Percentiles rank a stretch among this genome's conserved stretches.
Conservation (phyloP, 768 basidiomycete genomes). For the Termitomyces sp. region DNA sequence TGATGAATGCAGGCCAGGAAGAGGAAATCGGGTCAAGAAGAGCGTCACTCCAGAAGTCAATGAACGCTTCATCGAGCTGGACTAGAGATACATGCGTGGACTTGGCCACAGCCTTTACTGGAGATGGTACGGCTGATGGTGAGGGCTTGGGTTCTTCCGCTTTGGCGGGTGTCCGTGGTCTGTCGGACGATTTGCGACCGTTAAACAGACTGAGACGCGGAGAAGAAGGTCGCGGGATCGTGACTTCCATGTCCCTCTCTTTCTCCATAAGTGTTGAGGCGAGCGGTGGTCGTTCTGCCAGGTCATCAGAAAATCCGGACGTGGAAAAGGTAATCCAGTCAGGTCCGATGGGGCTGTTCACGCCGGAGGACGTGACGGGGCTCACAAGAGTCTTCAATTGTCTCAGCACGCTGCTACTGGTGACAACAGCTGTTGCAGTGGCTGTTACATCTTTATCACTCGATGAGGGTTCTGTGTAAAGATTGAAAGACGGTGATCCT, state of each 20-base stretch:
- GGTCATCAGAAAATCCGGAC: slow-evolving; percentile 53
- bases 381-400: slow-evolving; percentile 30
- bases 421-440: slow-evolving; percentile 14
- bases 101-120: slow-evolving; percentile 30
- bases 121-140: not conserved
- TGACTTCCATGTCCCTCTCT: slow-evolving; percentile 59
- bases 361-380: slow-evolving; percentile 23
- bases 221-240: slow-evolving; percentile 38
- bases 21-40: slow-evolving; percentile 64
- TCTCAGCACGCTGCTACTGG: slow-evolving; percentile 17
- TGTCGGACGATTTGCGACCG: slow-evolving; percentile 27
- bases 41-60: slow-evolving; percentile 81
- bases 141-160: slow-evolving; percentile 20
- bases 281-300: slow-evolving; percentile 39
- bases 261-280: slow-evolving; percentile 55
- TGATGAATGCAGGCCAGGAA: slow-evolving; percentile 65
- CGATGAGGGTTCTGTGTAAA: slow-evolving; percentile 28
- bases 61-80: slow-evolving; percentile 77
- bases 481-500: slow-evolving; percentile 30
- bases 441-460: slow-evolving; percentile 19
- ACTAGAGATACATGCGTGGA: slow-evolving; percentile 43
- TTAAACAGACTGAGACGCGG: slow-evolving; percentile 25
- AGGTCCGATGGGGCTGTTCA: slow-evolving; percentile 23
- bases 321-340: slow-evolving; percentile 74
- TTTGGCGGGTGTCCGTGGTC: slow-evolving; percentile 14